phyloP scores from a whole-genome alignment of 345 rosid genomes.

The Linum tenue region DNA sequence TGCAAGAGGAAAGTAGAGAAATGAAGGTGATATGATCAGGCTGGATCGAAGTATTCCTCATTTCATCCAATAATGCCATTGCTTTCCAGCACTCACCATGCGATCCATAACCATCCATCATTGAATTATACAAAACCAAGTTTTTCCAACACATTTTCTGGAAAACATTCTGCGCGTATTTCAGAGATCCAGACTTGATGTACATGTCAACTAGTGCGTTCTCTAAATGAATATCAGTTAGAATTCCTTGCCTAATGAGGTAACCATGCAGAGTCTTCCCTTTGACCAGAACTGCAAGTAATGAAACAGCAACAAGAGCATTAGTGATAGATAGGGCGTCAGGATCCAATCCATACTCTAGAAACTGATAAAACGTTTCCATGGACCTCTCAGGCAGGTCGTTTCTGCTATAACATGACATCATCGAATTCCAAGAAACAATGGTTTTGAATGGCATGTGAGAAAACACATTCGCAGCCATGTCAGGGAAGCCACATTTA shows the following conservation, averaged over 20 bases:
- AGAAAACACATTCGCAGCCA: constrained; percentile 44
- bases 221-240: constrained; percentile 44
- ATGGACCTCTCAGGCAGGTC: constrained; percentile 52
- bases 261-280: constrained; percentile 64
- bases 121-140: constrained; percentile 61
- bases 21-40: constrained; percentile 69
- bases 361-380: constrained; percentile 33
- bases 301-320: constrained; percentile 61
- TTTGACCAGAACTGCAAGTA: constrained; percentile 45
- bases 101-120: constrained; percentile 73
- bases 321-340: constrained; percentile 58
- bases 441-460: constrained; percentile 42
- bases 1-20: constrained; percentile 66
- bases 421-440: constrained; percentile 70
- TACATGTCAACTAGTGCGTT: constrained; percentile 80
- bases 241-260: constrained; percentile 37
- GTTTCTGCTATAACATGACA: constrained; percentile 59
- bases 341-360: constrained; percentile 34
- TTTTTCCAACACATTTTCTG: constrained; percentile 37
- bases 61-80: constrained; percentile 40
- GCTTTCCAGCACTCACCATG: constrained; percentile 54
- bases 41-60: constrained; percentile 39
- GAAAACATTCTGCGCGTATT: constrained; percentile 47
- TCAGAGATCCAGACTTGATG: constrained; percentile 53
- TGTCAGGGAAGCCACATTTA: constrained; percentile 47